Evolutionary conservation across 192 early-diverging fungal species (phyloP).

Genomic region (Thamnidium elegans): DNA sequence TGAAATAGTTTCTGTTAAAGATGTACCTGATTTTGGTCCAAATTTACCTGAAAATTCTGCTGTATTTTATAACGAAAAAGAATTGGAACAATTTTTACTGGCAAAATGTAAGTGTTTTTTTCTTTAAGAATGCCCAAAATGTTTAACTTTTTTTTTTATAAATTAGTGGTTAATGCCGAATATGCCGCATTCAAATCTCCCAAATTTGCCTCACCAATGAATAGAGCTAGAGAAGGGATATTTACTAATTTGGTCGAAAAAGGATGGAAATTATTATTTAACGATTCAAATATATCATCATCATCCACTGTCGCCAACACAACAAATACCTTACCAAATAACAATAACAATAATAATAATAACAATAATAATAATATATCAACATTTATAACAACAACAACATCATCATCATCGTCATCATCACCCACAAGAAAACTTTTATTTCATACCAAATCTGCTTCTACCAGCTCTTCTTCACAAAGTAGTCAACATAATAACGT

Average conservation of each 20-base stretch:
- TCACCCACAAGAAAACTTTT: not conserved
- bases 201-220: conserved; percentile 43
- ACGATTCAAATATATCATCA: too few species aligned
- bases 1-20: conserved; percentile 38
- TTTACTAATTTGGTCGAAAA: conserved; percentile 43
- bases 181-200: conserved; percentile 56
- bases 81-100: conserved; percentile 39
- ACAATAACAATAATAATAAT: not conserved
- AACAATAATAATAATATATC: too few species aligned
- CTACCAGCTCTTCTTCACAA: not conserved
- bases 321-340: not conserved
- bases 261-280: conserved; percentile 29
- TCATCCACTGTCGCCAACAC: not conserved
- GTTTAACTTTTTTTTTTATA: conserved; percentile 7
- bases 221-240: conserved; percentile 49
- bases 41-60: conserved; percentile 39
- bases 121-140: not conserved
- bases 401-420: too few species aligned
- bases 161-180: conserved; percentile 53
- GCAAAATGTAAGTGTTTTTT: conserved; percentile 33
- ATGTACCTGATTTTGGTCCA: conserved; percentile 54
- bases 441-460: conserved; percentile 1
- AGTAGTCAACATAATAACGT: not conserved
- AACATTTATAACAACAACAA: too few species aligned
- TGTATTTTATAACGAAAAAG: conserved; percentile 38